Evolutionary conservation across 176 grass and related monocot species (phyloP), one percentile per base, ranked within the genome.

Genomic region (Elymus sibiricus): DNA sequence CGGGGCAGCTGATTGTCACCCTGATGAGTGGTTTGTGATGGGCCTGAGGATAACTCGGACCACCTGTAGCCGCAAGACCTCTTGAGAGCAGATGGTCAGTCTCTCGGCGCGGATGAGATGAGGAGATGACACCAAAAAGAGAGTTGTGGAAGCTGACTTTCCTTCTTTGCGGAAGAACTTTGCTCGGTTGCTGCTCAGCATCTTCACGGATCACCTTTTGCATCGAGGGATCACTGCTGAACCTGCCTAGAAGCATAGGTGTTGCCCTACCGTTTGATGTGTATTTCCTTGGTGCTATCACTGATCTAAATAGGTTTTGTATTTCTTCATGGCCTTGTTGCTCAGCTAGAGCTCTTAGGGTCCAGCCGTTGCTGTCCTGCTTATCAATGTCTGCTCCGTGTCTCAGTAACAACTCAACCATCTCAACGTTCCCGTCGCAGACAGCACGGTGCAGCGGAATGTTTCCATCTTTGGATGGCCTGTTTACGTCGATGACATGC

Each of bases 251-350:
- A 9, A 64, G 5, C 17, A 74, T 72, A 42, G 87, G 79, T 19
- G 58, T 32, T 9, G 31, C 46, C n/a, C 31, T 85, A 21, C 34
- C 55, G 19, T 26, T 83, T 16, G 74, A 22, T 60, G 24, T 7
- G 29, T 25, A 35, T 27, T 32, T 77, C 17, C 56, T 71, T 34
- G 64, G 38, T 76, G 81, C 47, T 58, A 60, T 73, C 47, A 46
- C 73, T 71, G 71, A 78, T 79, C 86, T 88, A 70, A 99, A 99
- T 1, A 99, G 38, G 24, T 65, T 44, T 43, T 87, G 90, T 21
- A 99, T 99, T 25, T 94, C 94, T 19, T 91, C 79, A 9, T 99
- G 94, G 46, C 92, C 84, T 86, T 99, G 97, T 53, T 99, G 97
- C 5, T 96, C 90, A n/a, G 97, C 97, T 59, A 99, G 90, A 35